These are phyloP conservation scores for Pichia sp. DNA, from an alignment of 1,139 yeast species.

Conservation along the genomic window DNA sequence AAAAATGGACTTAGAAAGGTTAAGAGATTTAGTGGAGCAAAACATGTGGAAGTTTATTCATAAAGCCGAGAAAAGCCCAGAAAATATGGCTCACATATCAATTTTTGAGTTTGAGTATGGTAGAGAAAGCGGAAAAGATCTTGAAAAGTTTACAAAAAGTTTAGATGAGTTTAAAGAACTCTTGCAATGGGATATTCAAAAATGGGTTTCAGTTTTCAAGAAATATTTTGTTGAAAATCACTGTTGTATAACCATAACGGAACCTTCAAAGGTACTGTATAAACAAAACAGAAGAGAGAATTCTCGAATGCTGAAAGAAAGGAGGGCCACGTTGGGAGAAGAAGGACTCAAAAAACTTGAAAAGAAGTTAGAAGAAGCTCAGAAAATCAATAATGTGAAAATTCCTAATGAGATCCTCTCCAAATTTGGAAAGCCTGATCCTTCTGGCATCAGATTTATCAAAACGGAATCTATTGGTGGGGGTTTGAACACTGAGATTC, in stretches of 20 bases:
- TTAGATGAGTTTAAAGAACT: constrained; percentile 57
- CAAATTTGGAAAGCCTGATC: constrained; percentile 64
- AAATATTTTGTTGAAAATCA: constrained; percentile 54
- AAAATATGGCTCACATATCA: constrained; percentile 56
- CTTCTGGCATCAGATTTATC: constrained; percentile 66
- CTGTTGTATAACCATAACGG: constrained; percentile 68
- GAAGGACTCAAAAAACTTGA: constrained; percentile 52
- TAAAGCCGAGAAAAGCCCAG: constrained; percentile 60
- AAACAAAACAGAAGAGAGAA: constrained; percentile 44
- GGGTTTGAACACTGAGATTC: constrained; percentile 32
- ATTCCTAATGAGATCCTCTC: constrained; percentile 65
- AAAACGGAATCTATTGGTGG: constrained; percentile 55
- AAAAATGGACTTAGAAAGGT: constrained; percentile 54
- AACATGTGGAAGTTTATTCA: constrained; percentile 56
- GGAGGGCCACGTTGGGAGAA: constrained; percentile 48
- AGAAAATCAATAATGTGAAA: constrained; percentile 56
- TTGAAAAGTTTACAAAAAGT: constrained; percentile 47
- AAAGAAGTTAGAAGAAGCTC: constrained; percentile 51
- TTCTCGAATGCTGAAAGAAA: constrained; percentile 40
- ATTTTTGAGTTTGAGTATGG: constrained; percentile 81
- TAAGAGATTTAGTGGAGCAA: constrained; percentile 62
- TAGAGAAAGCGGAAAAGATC: constrained; percentile 47
- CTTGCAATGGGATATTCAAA: constrained; percentile 49
- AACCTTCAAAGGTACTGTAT: constrained; percentile 65
- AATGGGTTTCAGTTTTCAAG: constrained; percentile 59